phyloP scores from a whole-genome alignment of 176 grass and related monocot genomes.

The Phoenix dactylifera region DNA sequence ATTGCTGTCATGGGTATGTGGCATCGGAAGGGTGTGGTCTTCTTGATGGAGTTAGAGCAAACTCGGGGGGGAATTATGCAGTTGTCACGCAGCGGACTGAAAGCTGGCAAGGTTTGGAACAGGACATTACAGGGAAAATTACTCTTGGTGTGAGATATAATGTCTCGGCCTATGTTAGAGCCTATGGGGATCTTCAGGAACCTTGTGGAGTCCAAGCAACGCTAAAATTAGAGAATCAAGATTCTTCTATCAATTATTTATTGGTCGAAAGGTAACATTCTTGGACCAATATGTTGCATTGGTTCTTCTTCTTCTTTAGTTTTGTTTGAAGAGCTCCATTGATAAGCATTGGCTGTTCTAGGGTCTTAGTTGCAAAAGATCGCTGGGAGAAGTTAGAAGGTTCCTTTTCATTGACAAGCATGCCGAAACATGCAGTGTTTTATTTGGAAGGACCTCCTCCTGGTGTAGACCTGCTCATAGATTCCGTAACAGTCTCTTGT shows the following conservation, averaged over 20 bases:
- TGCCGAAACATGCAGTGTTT: conserved; percentile 41
- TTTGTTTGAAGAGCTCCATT: not conserved
- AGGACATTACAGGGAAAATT: conserved; percentile 65
- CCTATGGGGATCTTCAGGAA: conserved; percentile 47
- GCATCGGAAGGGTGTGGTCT: conserved; percentile 52
- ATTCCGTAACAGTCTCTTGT: conserved; percentile 56
- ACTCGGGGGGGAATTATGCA: conserved; percentile 65
- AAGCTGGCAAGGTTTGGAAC: conserved; percentile 87
- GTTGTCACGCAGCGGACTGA: conserved; percentile 64
- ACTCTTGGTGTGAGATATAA: conserved; percentile 47
- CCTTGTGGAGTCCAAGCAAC: conserved; percentile 47
- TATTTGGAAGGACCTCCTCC: conserved; percentile 71
- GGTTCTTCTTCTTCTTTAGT: conserved; percentile 3
- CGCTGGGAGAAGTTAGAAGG: conserved; percentile 81
- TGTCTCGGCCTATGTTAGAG: conserved; percentile 50
- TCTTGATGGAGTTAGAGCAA: conserved; percentile 56
- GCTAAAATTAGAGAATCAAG: conserved; percentile 54
- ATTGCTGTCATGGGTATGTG: conserved; percentile 64
- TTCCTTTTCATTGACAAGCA: conserved; percentile 52
- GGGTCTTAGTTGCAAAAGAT: conserved; percentile 22
- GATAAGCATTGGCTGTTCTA: conserved; percentile 18
- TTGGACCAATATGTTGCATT: conserved; percentile 5
- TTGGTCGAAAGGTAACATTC: conserved; percentile 51
- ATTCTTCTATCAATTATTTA: conserved; percentile 43
- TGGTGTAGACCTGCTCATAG: conserved; percentile 78